Evolutionary conservation across 768 basidiomycete genomes (phyloP).

Genomic region (Mycena leptocephala): DNA sequence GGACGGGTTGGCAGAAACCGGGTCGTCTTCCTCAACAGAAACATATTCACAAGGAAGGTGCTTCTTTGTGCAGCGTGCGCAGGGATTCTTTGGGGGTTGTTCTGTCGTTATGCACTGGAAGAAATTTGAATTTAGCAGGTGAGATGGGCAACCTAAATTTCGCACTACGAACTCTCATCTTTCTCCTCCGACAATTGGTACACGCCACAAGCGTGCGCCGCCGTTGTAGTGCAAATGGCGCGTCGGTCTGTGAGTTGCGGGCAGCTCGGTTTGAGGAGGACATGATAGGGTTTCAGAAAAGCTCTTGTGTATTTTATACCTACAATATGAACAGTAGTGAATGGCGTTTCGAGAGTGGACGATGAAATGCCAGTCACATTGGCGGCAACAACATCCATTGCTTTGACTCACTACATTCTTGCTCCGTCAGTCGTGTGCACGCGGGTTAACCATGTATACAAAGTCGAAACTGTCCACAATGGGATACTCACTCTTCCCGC

Average conservation of each 20-base stretch:
- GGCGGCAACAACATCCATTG: neutral
- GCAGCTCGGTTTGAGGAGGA: neutral
- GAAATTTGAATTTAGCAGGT: neutral
- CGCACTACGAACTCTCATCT: neutral
- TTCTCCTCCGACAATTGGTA: neutral
- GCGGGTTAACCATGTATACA: neutral
- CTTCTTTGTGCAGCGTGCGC: neutral
- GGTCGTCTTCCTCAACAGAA: neutral
- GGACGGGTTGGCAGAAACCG: neutral
- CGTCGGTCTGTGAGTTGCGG: neutral
- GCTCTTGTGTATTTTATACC: neutral
- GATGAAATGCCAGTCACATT: neutral
- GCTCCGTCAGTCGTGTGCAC: neutral
- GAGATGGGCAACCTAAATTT: no score
- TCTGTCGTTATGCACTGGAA: neutral
- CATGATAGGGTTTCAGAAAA: neutral
- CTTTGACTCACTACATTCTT: neutral
- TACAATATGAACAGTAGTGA: neutral
- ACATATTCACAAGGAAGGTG: constrained; percentile 1
- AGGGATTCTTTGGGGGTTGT: neutral
- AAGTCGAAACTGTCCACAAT: neutral
- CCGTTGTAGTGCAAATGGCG: neutral
- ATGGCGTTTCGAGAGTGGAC: neutral
- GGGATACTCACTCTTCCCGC: neutral
- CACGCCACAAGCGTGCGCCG: constrained; percentile 3